Evolutionary conservation across 2,329 filamentous ascomycete genomes (phyloP).

Genomic region (Beauveria bassiana): DNA sequence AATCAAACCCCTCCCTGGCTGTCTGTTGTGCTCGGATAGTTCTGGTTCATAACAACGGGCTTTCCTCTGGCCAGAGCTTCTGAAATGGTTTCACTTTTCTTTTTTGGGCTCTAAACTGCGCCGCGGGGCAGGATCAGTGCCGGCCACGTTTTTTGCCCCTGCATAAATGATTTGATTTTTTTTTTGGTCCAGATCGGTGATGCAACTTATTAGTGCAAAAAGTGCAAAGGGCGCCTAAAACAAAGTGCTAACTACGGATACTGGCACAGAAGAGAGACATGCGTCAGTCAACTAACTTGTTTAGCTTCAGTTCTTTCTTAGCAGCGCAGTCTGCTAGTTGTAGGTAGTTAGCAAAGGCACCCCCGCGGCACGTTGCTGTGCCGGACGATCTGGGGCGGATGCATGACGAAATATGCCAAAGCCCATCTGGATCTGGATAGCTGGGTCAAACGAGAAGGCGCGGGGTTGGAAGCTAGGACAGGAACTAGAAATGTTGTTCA

Average conservation of each 20-base stretch:
- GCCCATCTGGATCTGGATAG: too few species aligned
- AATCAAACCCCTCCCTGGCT: not conserved
- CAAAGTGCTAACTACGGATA: not conserved
- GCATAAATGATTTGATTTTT: conserved; percentile 2
- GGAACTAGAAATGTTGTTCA: too few species aligned
- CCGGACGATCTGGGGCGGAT: too few species aligned
- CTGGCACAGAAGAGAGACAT: not conserved
- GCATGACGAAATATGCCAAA: too few species aligned
- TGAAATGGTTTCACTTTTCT: not conserved
- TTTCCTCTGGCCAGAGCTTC: not conserved
- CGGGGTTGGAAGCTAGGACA: too few species aligned
- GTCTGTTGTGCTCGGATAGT: not conserved
- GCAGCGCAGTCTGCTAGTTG: too few species aligned
- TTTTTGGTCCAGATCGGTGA: not conserved
- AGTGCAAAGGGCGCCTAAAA: not conserved
- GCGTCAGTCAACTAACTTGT: too few species aligned
- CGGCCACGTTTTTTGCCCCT: not conserved
- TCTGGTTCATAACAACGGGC: not conserved
- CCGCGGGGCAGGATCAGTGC: not conserved
- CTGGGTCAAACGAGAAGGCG: too few species aligned
- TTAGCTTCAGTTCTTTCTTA: too few species aligned
- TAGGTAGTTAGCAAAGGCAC: too few species aligned
- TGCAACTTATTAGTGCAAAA: not conserved
- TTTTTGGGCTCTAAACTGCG: not conserved
- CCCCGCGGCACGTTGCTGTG: too few species aligned